Evolutionary conservation across 176 grass and related monocot genomes (phyloP).

Genomic region (Ensete glaucum): DNA sequence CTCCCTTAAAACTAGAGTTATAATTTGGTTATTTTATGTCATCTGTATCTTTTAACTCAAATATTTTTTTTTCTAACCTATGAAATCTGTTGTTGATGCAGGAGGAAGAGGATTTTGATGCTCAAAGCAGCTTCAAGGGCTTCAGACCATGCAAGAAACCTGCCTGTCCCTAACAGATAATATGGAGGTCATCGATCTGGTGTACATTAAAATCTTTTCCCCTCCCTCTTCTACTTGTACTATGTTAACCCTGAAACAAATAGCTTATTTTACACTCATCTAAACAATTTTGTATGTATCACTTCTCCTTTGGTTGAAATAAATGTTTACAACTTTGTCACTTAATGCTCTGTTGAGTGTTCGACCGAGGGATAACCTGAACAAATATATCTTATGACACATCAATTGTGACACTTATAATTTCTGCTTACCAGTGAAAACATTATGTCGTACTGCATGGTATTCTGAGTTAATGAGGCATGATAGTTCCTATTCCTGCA

Average conservation of each 20-base stretch:
- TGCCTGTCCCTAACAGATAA: slow-evolving; percentile 14
- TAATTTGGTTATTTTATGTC: neutral
- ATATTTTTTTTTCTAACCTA: neutral
- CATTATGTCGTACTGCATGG: too few species aligned
- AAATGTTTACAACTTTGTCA: neutral
- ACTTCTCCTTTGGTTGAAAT: neutral
- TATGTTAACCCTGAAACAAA: neutral
- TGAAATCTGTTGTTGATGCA: slow-evolving; percentile 25
- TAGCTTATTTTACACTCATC: neutral
- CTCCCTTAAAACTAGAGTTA: neutral
- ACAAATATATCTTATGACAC: too few species aligned
- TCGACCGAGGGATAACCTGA: too few species aligned
- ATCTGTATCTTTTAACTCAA: neutral
- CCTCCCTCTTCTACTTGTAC: neutral
- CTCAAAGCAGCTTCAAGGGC: slow-evolving; percentile 40
- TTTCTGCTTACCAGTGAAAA: too few species aligned
- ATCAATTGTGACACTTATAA: too few species aligned
- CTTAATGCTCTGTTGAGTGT: too few species aligned
- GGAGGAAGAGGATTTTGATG: slow-evolving; percentile 37
- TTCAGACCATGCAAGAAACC: slow-evolving; percentile 48
- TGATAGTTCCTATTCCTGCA: too few species aligned
- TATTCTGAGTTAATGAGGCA: too few species aligned
- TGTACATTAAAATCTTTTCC: neutral
- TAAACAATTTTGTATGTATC: slow-evolving; percentile 2
- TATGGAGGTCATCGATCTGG: neutral